Evolutionary conservation across 2,329 filamentous ascomycete genomes (phyloP), one percentile per base, ranked within the genome.

Genomic region (Leptodontidium sp.): DNA sequence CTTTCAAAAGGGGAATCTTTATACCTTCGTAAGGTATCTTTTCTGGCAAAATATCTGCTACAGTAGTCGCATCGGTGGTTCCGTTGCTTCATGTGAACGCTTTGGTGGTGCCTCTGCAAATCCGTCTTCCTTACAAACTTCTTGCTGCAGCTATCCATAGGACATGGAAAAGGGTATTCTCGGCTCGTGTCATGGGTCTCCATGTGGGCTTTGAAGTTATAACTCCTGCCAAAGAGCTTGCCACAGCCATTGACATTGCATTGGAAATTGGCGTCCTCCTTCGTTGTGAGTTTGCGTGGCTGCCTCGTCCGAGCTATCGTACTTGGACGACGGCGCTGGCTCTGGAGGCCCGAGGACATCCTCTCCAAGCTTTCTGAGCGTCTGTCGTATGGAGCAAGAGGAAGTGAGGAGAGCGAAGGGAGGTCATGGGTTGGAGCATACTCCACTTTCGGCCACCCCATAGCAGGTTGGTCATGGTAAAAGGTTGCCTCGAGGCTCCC

Each of bases 131-230:
- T 87, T 21, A 93, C 92, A 79, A 97, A 97, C 63, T 88, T 87
- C 81, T 91, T 93, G 73, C 81, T 85, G 80, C 94, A 97, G 64
- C 85, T 86, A 2, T 84, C 79, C 38, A 88, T 82, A 1, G 82
- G 82, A 79, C 94, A 97, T 1, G 85, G 84, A 75, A 93, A 91
- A 0, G 90, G 89, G 75, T 92, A 92, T 75, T 88, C 87, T 67
- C 91, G 86, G 68, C 87, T 86, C 15, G 92, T 89, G 76, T 96
- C 89, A 77, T 97, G 94, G 0, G 90, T 94, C 76, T 94, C 91
- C 85, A 94, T 86, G 78, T 97, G 94, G 38, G 93, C 91, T 76
- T 92, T 94, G 81, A 90, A 93, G 80, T 97, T 97, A 82, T 95
- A 97, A 75, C 88, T 91, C 70, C 94, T 85, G 72, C 92, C 93